These are phyloP conservation scores for Sclerotinia borealis DNA, from an alignment of 2,329 filamentous ascomycete genomes.

Conservation along the genomic window DNA sequence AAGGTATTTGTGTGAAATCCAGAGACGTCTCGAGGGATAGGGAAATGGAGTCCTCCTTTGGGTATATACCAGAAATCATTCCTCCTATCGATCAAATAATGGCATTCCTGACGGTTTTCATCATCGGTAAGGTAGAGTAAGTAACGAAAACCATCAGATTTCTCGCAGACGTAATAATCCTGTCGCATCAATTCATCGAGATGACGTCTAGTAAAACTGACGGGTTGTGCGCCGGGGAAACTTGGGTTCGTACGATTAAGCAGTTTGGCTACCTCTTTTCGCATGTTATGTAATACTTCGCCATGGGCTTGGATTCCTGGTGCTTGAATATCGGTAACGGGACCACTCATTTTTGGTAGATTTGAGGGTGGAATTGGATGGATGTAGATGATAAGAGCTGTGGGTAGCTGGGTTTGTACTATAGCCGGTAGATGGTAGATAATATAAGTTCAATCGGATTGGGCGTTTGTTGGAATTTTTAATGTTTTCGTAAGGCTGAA, in stretches of 20 bases:
- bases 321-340: constrained; percentile 40
- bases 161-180: constrained; percentile 98
- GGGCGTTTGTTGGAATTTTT: background rate
- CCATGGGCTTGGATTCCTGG: constrained; percentile 61
- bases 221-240: constrained; percentile 91
- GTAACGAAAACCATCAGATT: constrained; percentile 93
- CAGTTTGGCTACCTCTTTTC: constrained; percentile 66
- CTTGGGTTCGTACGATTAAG: constrained; percentile 60
- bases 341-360: constrained; percentile 18
- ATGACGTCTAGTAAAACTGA: constrained; percentile 81
- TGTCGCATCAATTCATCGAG: constrained; percentile 71
- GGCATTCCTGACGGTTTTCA: constrained; percentile 56
- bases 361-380: background rate
- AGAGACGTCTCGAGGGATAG: constrained; percentile 56
- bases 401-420: background rate
- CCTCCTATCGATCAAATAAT: constrained; percentile 94
- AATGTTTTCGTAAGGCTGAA: constrained; percentile 9
- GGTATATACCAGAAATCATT: constrained; percentile 92
- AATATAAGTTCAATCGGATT: background rate
- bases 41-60: constrained; percentile 69
- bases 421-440: background rate
- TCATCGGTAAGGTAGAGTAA: constrained; percentile 81
- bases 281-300: constrained; percentile 56
- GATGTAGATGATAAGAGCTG: background rate
- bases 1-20: constrained; percentile 75